These are phyloP conservation scores for Metarhizium humberi DNA, from an alignment of 2,329 filamentous ascomycete species.

Conservation along the genomic window DNA sequence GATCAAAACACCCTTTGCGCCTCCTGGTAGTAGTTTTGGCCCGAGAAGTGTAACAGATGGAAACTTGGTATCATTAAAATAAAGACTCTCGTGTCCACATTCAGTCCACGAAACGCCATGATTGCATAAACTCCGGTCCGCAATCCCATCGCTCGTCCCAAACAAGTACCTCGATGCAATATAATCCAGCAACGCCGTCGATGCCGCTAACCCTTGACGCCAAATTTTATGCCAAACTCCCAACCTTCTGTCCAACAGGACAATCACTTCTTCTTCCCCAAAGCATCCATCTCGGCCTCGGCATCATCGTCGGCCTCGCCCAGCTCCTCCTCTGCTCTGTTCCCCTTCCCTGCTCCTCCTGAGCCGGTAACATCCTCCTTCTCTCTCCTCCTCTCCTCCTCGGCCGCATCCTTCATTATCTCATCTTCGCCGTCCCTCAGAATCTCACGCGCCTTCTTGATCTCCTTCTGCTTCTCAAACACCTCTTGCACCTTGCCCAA, in stretches of 20 bases:
- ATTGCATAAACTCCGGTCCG: too few relatives aligned
- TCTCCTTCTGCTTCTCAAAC: conserved; percentile 76
- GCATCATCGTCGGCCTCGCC: conserved; percentile 43
- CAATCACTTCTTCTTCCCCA: conserved; percentile 27
- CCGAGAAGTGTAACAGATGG: too few relatives aligned
- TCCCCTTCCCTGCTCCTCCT: conserved; percentile 10
- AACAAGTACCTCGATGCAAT: background rate
- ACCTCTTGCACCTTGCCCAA: conserved; percentile 85
- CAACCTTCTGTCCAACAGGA: background rate
- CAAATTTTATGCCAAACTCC: background rate
- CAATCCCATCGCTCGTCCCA: background rate
- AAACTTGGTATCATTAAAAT: too few relatives aligned
- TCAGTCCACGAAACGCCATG: too few relatives aligned
- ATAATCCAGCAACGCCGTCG: background rate
- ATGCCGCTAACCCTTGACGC: background rate
- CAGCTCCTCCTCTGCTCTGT: conserved; percentile 37
- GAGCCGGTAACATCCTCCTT: conserved; percentile 13
- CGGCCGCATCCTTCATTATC: conserved; percentile 43
- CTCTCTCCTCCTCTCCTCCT: conserved; percentile 30
- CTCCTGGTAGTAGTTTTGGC: too few relatives aligned
- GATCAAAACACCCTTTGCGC: too few relatives aligned
- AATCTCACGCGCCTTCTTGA: conserved; percentile 74
- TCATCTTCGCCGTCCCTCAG: conserved; percentile 59
- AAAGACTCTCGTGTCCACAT: too few relatives aligned
- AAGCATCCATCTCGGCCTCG: conserved; percentile 29